A percentile compares a stretch with the other conserved stretches of the same genome.
Evolutionary conservation across 2,329 filamentous ascomycete genomes (phyloP).

Genomic region (Sporothrix globosa): DNA sequence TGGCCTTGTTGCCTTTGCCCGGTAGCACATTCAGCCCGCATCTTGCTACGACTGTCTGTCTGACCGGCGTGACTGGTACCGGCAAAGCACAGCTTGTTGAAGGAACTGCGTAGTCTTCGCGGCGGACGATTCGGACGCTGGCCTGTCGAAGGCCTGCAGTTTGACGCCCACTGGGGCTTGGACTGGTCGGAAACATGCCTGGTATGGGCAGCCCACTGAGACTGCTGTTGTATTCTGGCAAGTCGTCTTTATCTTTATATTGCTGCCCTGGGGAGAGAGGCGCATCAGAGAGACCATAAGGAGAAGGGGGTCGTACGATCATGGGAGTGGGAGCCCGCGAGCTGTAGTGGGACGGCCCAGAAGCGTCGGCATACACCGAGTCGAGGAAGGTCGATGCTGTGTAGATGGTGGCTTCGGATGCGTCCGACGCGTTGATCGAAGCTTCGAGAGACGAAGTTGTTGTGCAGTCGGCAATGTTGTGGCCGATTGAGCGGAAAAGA

Average conservation of each 20-base stretch:
- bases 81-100: background rate
- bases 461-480: constrained; percentile 67
- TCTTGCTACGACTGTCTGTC: constrained; percentile 15
- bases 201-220: constrained; percentile 37
- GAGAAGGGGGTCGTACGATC: constrained; percentile 60
- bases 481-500: constrained; percentile 78
- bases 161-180: constrained; percentile 29
- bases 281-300: constrained; percentile 47
- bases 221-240: constrained; percentile 9
- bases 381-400: constrained; percentile 79
- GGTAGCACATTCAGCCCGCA: constrained; percentile 13
- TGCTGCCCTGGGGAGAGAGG: background rate
- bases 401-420: constrained; percentile 77
- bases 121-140: constrained; percentile 53
- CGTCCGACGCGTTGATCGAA: constrained; percentile 75
- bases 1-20: background rate
- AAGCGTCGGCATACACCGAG: constrained; percentile 69
- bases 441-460: constrained; percentile 66
- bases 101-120: constrained; percentile 37
- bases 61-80: background rate
- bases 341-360: constrained; percentile 59
- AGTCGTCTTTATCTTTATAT: background rate
- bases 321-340: constrained; percentile 72
- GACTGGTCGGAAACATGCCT: constrained; percentile 36
- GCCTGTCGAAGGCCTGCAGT: constrained; percentile 44